Conservation (phyloP, 495 filamentous ascomycete genomes). For the Daldinia bambusicola region DNA sequence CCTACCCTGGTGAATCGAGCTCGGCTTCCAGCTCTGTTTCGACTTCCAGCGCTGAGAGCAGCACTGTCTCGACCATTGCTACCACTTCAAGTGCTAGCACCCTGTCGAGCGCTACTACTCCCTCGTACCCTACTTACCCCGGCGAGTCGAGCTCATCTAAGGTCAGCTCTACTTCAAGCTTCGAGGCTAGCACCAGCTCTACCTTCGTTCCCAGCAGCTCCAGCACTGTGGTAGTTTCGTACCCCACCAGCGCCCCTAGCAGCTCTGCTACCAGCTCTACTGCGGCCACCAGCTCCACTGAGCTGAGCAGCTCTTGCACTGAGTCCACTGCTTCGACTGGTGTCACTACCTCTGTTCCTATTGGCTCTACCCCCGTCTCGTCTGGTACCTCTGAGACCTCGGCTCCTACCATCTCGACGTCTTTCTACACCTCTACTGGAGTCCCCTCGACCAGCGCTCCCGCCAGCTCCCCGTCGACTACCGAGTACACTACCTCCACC, state of each 20-base stretch:
- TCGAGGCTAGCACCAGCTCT: constrained; percentile 18
- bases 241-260: neutral
- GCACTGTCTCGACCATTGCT: neutral
- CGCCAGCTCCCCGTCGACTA: neutral
- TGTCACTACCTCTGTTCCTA: constrained; percentile 33
- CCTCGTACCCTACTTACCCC: neutral
- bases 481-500: constrained; percentile 35
- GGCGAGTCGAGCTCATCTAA: neutral
- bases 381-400: neutral
- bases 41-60: neutral
- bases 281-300: too few relatives aligned
- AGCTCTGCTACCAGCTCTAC: constrained; percentile 36
- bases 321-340: constrained; percentile 41
- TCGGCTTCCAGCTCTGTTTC: constrained; percentile 1
- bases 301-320: constrained; percentile 1
- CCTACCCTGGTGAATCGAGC: neutral
- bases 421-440: neutral
- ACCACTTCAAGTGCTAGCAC: neutral
- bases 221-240: constrained; percentile 5
- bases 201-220: neutral
- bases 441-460: neutral
- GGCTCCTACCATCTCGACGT: constrained; percentile 1
- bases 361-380: constrained; percentile 28
- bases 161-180: constrained; percentile 21
- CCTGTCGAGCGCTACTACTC: neutral